Base-by-base conservation (phyloP, 2,329 filamentous ascomycete species). In the Ascochyta koolunga region DNA sequence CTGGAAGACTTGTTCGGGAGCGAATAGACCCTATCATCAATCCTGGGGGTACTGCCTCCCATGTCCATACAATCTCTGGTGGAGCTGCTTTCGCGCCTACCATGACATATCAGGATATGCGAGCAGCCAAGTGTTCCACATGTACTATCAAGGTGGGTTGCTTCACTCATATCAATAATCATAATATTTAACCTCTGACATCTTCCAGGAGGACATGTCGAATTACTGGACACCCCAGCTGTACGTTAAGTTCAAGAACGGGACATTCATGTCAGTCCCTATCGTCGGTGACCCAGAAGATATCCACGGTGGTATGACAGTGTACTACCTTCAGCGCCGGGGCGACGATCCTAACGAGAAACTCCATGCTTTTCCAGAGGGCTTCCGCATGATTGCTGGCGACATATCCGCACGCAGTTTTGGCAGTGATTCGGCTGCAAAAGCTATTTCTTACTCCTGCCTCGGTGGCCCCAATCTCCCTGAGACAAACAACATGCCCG, bases 151-250 rank as follows among this genome's bases (percentile, higher is more conserved):
- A 82, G 64, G 84, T 85, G 54, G 15, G 47, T 18, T 11, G 18
- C 3, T 4, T 13, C n/a, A 5, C 11, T 2, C 5, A 13, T 6
- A 2, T 16, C 9, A 5, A 11, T 13, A 2, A 3, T 2, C 29
- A 35, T 16, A 24, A 8, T 22, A 29, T 5, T 4, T 13, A 0
- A 4, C 9, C n/a, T 2, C 48, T 60, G 18, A 62, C 33, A 29
- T 10, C 22, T 11, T 32, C 18, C 25, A 62, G 60, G 58, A 65
- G 21, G 59, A 65, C 11, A 60, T 65, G 69, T 89, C 84, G 63
- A 88, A 88, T 74, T 93, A 93, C 79, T 93, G 90, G 90, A 86
- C 87, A 50, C 89, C 90, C 1, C 79, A 80, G 24, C 77, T 93
- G 2, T 92, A 87, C 76, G 91, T 88, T 64, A 73, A 89, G 60